Evolutionary conservation across 2,329 filamentous ascomycete species (phyloP).

Genomic region (Ophiostoma novo-ulmi): DNA sequence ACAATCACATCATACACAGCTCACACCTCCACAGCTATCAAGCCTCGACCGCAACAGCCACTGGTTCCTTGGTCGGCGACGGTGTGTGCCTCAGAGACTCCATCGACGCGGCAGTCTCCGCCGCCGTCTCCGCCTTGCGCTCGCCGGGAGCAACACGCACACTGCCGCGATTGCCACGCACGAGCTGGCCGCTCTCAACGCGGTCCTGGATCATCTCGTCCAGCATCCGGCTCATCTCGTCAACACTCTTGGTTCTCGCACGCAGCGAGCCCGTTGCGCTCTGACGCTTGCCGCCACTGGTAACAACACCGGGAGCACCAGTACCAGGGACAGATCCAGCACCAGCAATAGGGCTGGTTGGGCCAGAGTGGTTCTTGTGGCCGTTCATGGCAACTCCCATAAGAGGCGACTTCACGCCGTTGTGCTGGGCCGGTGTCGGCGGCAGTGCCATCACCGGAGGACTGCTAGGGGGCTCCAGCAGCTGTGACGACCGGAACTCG

Average conservation of each 20-base stretch:
- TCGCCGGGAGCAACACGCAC: constrained; percentile 47
- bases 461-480: constrained; percentile 34
- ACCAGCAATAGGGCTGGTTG: no score
- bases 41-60: constrained; percentile 32
- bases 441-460: constrained; percentile 28
- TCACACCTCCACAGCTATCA: constrained; percentile 12
- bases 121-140: constrained; percentile 26
- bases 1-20: background rate
- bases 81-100: constrained; percentile 31
- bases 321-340: no score
- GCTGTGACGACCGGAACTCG: constrained; percentile 34
- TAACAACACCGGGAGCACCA: background rate
- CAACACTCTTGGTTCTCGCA: constrained; percentile 63
- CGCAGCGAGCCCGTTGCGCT: constrained; percentile 33
- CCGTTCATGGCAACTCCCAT: background rate
- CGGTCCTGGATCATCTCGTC: constrained; percentile 95
- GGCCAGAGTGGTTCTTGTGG: background rate
- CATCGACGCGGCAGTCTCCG: constrained; percentile 12
- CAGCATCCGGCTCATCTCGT: constrained; percentile 88
- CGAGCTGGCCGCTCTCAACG: constrained; percentile 68
- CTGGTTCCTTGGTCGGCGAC: constrained; percentile 30
- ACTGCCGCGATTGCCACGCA: constrained; percentile 62
- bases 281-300: constrained; percentile 13
- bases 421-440: constrained; percentile 24
- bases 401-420: constrained; percentile 18